Base-by-base conservation (phyloP, 2,329 filamentous ascomycete species). In the Phaeosphaeriaceae sp. region DNA sequence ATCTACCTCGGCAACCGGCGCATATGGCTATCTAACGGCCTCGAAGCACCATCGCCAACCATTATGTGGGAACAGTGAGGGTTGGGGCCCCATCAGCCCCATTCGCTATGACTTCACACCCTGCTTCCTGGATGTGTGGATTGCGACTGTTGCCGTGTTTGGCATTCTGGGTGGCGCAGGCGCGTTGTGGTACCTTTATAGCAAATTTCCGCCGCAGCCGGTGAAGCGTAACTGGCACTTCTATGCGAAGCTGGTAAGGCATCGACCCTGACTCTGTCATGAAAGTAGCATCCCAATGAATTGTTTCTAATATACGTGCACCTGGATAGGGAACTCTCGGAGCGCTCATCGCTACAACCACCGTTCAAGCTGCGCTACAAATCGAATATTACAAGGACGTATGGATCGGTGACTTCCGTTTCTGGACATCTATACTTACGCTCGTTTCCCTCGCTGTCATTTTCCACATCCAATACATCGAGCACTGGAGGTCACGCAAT, bases 41-140 rank as follows among this genome's bases (percentile, higher is more conserved):
- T 72, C 72, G 40, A 60, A 57, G 42, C 56, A 61, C 42, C 63
- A 71, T 46, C 76, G 77, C 58, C 89, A 95, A 71, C 86, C 90
- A 49, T 79, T 97, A 74, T 97, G 93, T 77, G 85, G 88, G 72
- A 94, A 96, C 75, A 79, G 81, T 46, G 93, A 97, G 76, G 95
- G 94, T 66, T 99, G 94, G 94, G 95, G 95, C 1, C 94, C 94
- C 17, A 71, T 99, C 70, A 97, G 92, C 75, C 86, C 87, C 29
- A 81, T 86, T 60, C 83, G 93, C 72, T 97, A 91, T 75, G 94
- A 99, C 77, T 92, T 99, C 67, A 97, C 94, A 13, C 93, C 94
- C 33, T 99, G 94, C 79, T 99, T 99, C 71, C 86, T 97, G 65
- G 95, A 99, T 72, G 84, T 96, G 17, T 92, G 90, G 85, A 84